Evolutionary conservation across 371 early-diverging fungal genomes (phyloP), one percentile per base, ranked within the genome.

Genomic region (Syncephalastrum monosporum): DNA sequence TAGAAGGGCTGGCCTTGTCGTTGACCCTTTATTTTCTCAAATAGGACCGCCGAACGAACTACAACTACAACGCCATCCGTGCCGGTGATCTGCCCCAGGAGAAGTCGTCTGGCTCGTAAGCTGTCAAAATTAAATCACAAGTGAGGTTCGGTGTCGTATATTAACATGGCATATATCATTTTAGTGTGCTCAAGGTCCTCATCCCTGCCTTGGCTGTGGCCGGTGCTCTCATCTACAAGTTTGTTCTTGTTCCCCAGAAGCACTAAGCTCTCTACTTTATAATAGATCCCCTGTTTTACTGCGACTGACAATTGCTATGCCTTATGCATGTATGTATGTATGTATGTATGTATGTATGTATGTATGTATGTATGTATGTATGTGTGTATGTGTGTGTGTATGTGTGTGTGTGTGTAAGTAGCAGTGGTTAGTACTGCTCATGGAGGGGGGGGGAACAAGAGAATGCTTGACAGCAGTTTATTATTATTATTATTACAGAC

Each of bases 1-100:
- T 14, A 17, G 38, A n/a, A 27, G 17, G 27, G 14, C 8, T 16
- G 17, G 4, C 25, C 27, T 48, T 53, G 38, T 43, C n/a, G 14
- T 29, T 56, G 56, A 56, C 14, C 42, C 41, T 53, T 33, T 19
- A 27, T 50, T 15, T 23, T 16, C 33, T 7, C 3, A 2, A 29
- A 12, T 64, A 75, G 76, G 65, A 68, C 27, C 61, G 56, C 24
- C 64, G 53, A 41, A 54, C 47, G 17, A 41, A 53, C n/a, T 56
- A 60, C 27, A 66, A 62, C 4, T 70, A 60, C 49, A 63, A 59
- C 47, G 47, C 63, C 15, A 64, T 73, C 47, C 74, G 73, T 25
- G 77, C 77, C 27, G 74, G 74, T 42, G 77, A 77, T 51, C 70
- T 77, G 55, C 77, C 77, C 21, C 66, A 59, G 41, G 50, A 61